Percentiles rank a stretch among this genome's conserved stretches.
Conservation (phyloP, 1,284 basidiomycete species). For the Grifola frondosa region DNA sequence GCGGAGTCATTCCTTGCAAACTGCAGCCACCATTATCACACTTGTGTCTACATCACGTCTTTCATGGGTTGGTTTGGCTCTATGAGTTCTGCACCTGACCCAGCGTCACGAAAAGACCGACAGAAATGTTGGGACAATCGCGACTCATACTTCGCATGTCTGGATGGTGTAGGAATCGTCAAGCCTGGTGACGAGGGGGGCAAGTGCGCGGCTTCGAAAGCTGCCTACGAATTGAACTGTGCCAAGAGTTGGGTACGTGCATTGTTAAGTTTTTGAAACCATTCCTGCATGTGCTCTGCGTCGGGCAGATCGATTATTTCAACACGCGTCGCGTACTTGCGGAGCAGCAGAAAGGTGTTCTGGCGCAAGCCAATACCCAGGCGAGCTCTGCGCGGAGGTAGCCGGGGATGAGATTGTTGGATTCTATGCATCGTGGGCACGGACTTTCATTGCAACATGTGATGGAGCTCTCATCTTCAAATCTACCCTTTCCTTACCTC, state of each 20-base stretch:
- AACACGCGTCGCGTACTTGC: slow-evolving; percentile 77
- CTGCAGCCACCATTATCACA: neutral
- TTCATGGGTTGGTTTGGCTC: slow-evolving; percentile 37
- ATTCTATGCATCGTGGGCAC: neutral
- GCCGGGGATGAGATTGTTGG: slow-evolving; percentile 13
- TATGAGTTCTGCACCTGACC: slow-evolving; percentile 29
- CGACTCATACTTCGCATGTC: slow-evolving; percentile 75
- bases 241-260: slow-evolving; percentile 79
- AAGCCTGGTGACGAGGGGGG: slow-evolving; percentile 68
- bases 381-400: slow-evolving; percentile 42
- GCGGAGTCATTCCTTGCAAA: no score
- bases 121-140: slow-evolving; percentile 75
- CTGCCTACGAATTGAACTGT: slow-evolving; percentile 62
- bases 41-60: neutral
- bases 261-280: neutral
- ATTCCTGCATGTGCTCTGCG: neutral
- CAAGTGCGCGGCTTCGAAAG: slow-evolving; percentile 52
- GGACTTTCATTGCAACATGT: neutral
- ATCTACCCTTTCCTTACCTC: neutral
- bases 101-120: slow-evolving; percentile 54
- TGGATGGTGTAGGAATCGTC: slow-evolving; percentile 62
- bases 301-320: slow-evolving; percentile 83
- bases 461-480: neutral
- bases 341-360: slow-evolving; percentile 67
- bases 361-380: slow-evolving; percentile 56